Evolutionary conservation across 306 rosid genomes (phyloP), one percentile per base, ranked within the genome.

Genomic region (Rosa lucieae): DNA sequence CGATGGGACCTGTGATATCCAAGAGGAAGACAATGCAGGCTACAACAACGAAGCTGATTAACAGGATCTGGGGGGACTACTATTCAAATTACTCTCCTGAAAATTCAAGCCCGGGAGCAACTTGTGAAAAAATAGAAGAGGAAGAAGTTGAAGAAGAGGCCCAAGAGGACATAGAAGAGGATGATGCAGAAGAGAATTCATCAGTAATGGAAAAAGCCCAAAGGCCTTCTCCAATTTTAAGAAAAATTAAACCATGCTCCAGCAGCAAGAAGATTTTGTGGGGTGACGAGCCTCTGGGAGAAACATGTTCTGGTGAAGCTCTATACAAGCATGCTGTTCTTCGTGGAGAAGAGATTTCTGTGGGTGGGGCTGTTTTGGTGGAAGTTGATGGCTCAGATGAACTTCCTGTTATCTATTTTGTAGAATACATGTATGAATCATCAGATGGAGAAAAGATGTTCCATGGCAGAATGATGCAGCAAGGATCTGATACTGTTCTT

Each of bases 11-110:
- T 81, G n/a, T 86, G 80, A 88, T 78, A 63, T 93, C 96, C 75
- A 83, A 87, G 79, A 89, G 88, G 79, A 91, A 91, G 82, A 94
- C 93, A 48, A 95, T 95, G 99, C 91, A 91, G 82, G 99, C 99
- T 29, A 92, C 98, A 8, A 90, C 99, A 43, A 95, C 99, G 7
- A 90, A 73, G 81, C 80, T 92, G 81, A 91, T 95, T 75, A 95
- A 91, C 78, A 90, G 90, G 78, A 89, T 95, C 42, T 95, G 99
- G 99, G 96, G 96, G 39, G 99, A 92, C 78, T 95, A 88, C 81
- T 95, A 95, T 87, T 91, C 97, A 67, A 90, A 90, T 72, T 91
- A 90, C 81, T 77, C 76, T 77, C 96, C 96, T 14, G 97, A 91
- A 70, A 90, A 89, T 67, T 75, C 76, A 17, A 86, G 78, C 44